Evolutionary conservation across 2,329 filamentous ascomycete genomes (phyloP).

Genomic region (Calonectria crousiana): DNA sequence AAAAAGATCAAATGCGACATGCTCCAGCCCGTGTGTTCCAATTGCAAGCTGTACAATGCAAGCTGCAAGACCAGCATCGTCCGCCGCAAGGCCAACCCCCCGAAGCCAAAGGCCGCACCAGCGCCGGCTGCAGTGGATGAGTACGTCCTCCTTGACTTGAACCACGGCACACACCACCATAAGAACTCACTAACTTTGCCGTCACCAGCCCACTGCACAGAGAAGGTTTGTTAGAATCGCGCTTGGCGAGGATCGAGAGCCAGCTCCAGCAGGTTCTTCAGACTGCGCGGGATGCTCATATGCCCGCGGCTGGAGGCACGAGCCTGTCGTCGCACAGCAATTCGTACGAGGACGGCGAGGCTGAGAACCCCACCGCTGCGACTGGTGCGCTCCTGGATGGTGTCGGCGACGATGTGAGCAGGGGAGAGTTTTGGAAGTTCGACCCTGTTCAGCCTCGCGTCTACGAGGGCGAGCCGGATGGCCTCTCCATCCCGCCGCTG

Average conservation of each 20-base stretch:
- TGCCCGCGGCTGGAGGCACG: not conserved
- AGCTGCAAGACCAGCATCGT: constrained; percentile 49
- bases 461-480: constrained; percentile 32
- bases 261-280: constrained; percentile 49
- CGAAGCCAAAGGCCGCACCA: constrained; percentile 29
- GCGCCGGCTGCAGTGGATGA: constrained; percentile 27
- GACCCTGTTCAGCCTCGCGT: constrained; percentile 37
- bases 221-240: constrained; percentile 34
- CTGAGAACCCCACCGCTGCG: not conserved
- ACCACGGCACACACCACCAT: not conserved
- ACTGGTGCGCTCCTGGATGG: not conserved
- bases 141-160: constrained; percentile 7
- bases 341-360: not conserved
- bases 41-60: constrained; percentile 57
- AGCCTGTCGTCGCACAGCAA: not conserved
- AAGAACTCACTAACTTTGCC: not conserved
- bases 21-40: constrained; percentile 57
- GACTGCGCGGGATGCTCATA: constrained; percentile 32
- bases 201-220: not conserved
- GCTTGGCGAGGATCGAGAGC: constrained; percentile 47
- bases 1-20: constrained; percentile 63
- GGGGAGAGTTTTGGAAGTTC: constrained; percentile 31
- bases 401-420: not conserved
- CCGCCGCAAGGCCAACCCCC: constrained; percentile 40
- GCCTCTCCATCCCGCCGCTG: constrained; percentile 47